Conservation (phyloP, 352 stramenopile genomes). For the Globisporangium paddicum region DNA sequence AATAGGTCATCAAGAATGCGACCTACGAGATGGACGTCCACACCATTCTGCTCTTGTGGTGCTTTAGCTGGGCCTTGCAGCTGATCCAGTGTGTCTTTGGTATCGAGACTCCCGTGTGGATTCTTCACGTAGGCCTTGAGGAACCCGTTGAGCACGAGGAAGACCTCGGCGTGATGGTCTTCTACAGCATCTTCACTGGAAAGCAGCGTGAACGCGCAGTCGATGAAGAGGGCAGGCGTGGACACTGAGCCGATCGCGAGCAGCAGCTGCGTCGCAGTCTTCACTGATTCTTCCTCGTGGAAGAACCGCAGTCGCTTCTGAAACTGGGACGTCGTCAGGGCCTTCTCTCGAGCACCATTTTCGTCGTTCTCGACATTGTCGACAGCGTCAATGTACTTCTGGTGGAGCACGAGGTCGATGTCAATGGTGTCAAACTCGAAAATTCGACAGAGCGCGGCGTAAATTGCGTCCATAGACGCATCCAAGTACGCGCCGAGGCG, state of each 20-base stretch:
- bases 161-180: conserved; percentile 25
- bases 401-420: conserved; percentile 65
- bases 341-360: neutral
- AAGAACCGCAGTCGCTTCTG: conserved; percentile 74
- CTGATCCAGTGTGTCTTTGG: neutral
- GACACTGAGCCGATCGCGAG: conserved; percentile 34
- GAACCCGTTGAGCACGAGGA: conserved; percentile 68
- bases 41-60: neutral
- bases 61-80: neutral
- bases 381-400: conserved; percentile 19
- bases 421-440: conserved; percentile 65
- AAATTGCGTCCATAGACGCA: conserved; percentile 39
- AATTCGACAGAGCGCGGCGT: conserved; percentile 40
- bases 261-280: conserved; percentile 40
- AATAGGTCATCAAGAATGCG: conserved; percentile 77
- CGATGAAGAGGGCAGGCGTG: conserved; percentile 60
- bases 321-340: conserved; percentile 62
- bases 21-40: conserved; percentile 63
- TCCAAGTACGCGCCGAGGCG: conserved; percentile 46
- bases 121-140: conserved; percentile 26
- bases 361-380: conserved; percentile 1
- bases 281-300: conserved; percentile 60
- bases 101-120: neutral
- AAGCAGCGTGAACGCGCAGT: conserved; percentile 55
- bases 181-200: neutral